Base-by-base conservation (phyloP, 306 rosid species). In the Abrus precatorius region DNA sequence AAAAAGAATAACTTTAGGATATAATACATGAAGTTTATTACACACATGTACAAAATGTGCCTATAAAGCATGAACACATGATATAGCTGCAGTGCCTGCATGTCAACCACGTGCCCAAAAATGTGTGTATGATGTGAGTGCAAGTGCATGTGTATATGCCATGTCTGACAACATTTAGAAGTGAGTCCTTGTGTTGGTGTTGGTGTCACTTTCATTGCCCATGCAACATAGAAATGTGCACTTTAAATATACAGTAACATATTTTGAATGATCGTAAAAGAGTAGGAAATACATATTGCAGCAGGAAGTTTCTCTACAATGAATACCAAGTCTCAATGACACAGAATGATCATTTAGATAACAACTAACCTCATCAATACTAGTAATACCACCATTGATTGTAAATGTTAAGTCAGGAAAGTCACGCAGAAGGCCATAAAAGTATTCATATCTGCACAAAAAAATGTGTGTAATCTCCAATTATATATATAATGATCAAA, bases 381-480 rank as follows among this genome's bases (percentile, higher is more conserved):
- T 57, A 63, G 85, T 85, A 71, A 95, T 92, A 76, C 99, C 99
- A 57, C 99, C 99, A 88, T 95, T 95, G 76, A 95, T 95, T 59
- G 99, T 95, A 86, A 95, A 95, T 82, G 89, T 92, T 69, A 95
- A 83, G 90, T 95, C 97, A 5, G 99, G 99, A 90, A 95, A 95
- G 91, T 95, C 97, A 2, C 97, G 99, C 83, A 95, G 52, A 45
- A 95, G 95, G 57, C 95, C 99, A 78, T 92, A 92, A 64, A 90
- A 95, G 83, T 88, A 95, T 87, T 95, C 97, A 65, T 95, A 95
- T 80, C 99, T 93, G 95, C 86, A 85, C 30, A 13, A 77, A 72
- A 61, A 47, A 62, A 20, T 47, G 28, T 38, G 64, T 34, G 43
- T 84, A 72, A 84, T 70, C 66, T 49, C 73, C 41, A 57, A 36